These are phyloP conservation scores for Phlebiopsis flavidoalba DNA, from an alignment of 768 basidiomycete species.

Conservation along the genomic window DNA sequence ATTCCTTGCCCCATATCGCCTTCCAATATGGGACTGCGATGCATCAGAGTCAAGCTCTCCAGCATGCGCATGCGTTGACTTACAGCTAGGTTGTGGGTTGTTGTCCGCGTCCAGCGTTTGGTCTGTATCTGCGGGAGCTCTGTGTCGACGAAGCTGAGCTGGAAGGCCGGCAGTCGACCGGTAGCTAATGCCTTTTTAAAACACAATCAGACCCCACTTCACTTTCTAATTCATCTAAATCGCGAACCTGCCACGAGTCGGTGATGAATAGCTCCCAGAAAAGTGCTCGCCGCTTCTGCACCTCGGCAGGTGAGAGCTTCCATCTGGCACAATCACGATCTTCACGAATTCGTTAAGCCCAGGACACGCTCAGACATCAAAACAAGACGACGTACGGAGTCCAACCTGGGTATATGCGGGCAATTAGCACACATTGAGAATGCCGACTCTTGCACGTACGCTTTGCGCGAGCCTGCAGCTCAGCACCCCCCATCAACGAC, in stretches of 20 bases:
- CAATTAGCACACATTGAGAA: constrained; percentile 36
- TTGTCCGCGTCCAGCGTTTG: constrained; percentile 49
- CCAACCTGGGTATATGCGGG: constrained; percentile 26
- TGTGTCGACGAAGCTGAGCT: constrained; percentile 36
- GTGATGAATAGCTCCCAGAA: constrained; percentile 69
- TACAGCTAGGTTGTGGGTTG: constrained; percentile 41
- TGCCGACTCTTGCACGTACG: constrained; percentile 39
- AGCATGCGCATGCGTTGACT: constrained; percentile 31
- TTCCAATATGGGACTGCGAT: constrained; percentile 56
- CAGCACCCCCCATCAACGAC: constrained; percentile 46
- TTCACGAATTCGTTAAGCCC: constrained; percentile 18
- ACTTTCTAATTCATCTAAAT: not conserved
- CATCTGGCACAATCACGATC: constrained; percentile 73
- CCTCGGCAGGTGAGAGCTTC: constrained; percentile 54
- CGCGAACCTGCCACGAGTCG: constrained; percentile 37
- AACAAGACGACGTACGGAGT: constrained; percentile 35
- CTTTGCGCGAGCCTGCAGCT: constrained; percentile 57
- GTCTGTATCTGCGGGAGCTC: constrained; percentile 55
- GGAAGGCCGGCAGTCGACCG: constrained; percentile 35
- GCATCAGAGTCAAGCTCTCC: constrained; percentile 50
- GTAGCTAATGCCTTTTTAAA: constrained; percentile 39
- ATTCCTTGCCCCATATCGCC: constrained; percentile 46
- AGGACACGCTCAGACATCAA: not conserved
- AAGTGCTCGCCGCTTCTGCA: constrained; percentile 56
- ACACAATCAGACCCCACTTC: not conserved